Evolutionary conservation across 352 stramenopile genomes (phyloP).

Genomic region (Globisporangium echinulatum): DNA sequence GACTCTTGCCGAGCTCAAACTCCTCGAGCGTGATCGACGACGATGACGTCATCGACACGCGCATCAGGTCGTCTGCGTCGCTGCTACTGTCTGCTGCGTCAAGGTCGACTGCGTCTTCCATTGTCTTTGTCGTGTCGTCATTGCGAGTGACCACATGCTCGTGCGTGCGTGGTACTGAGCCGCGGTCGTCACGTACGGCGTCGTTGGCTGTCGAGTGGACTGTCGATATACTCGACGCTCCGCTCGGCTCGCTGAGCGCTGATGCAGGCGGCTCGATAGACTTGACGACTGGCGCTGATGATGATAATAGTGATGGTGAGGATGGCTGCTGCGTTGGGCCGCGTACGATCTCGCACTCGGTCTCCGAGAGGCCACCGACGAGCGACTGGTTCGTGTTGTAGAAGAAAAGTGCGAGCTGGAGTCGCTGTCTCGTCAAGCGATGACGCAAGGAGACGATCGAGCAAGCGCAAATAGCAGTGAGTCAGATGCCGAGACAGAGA

Average conservation of each 20-base stretch:
- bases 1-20: conserved; percentile 38
- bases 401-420: conserved; percentile 77
- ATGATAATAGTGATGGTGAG: neutral
- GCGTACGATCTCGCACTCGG: conserved; percentile 45
- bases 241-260: too few species aligned
- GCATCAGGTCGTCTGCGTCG: conserved; percentile 21
- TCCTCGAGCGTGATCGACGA: conserved; percentile 52
- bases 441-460: neutral
- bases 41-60: neutral
- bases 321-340: neutral
- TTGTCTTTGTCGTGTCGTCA: conserved; percentile 4
- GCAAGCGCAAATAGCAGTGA: neutral
- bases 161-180: too few species aligned
- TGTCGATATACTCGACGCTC: too few species aligned
- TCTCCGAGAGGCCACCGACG: conserved; percentile 34
- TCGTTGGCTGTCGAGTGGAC: too few species aligned
- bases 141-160: too few species aligned
- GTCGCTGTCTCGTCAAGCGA: conserved; percentile 19
- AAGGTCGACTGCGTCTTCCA: neutral
- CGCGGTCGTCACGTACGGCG: too few species aligned
- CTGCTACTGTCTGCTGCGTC: too few species aligned
- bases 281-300: too few species aligned
- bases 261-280: too few species aligned
- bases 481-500: neutral
- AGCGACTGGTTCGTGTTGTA: conserved; percentile 53